These are phyloP conservation scores for Dioscorea cayenensis DNA, from an alignment of 116 monocot species.

Conservation along the genomic window DNA sequence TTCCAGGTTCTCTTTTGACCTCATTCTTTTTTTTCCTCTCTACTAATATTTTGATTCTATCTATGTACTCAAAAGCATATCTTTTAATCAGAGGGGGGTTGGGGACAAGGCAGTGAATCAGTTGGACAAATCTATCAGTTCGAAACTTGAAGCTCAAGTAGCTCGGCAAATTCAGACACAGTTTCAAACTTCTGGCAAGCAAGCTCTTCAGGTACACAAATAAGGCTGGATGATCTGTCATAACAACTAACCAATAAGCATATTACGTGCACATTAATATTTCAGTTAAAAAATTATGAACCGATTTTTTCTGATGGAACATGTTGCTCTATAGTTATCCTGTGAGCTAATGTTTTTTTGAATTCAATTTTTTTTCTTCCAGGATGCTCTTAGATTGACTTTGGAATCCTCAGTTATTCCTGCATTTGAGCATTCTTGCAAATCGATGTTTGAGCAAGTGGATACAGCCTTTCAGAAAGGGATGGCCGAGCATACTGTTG, in stretches of 20 bases:
- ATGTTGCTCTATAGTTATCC: neutral
- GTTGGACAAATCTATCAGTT: constrained; percentile 78
- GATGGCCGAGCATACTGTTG: constrained; percentile 72
- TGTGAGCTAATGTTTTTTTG: neutral
- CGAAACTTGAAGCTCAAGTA: constrained; percentile 75
- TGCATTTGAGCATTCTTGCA: constrained; percentile 89
- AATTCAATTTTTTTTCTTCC: constrained; percentile 4
- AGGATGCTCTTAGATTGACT: constrained; percentile 70
- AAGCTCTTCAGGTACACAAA: constrained; percentile 75
- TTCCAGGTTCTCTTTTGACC: constrained; percentile 58
- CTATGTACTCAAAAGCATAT: neutral
- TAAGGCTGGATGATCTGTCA: neutral
- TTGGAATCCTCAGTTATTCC: constrained; percentile 77
- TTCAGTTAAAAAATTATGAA: neutral
- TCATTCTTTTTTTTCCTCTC: neutral
- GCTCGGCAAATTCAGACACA: constrained; percentile 87
- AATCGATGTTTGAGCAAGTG: constrained; percentile 92
- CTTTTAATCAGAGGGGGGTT: constrained; percentile 60
- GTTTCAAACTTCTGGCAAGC: constrained; percentile 86
- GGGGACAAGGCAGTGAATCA: constrained; percentile 78
- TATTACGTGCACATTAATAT: neutral
- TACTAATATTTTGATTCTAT: neutral
- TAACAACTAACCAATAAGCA: neutral
- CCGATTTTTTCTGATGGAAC: neutral
- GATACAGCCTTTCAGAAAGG: constrained; percentile 84